Base-by-base conservation (phyloP, 495 filamentous ascomycete species). In the Sporormia fimetaria region DNA sequence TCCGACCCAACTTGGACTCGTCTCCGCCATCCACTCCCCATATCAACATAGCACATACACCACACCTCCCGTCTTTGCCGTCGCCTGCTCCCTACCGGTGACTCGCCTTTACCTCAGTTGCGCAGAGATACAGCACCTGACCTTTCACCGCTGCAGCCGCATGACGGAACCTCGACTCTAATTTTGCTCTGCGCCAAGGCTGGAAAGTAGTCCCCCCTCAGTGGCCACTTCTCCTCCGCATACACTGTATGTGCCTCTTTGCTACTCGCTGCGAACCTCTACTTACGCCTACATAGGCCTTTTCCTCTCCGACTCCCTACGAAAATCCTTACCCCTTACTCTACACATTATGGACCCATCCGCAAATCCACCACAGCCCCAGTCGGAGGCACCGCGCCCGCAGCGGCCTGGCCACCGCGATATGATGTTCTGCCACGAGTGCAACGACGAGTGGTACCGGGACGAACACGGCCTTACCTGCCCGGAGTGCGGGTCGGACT, bases 371-470 rank as follows among this genome's bases (percentile, higher is more conserved):
- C 25, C 25, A 27, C 25, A 27, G 25, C 25, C 10, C 25, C 45
- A 42, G 25, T 24, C 28, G 31, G 33, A 52, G 22, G 22, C 37
- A 21, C 18, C 42, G 9, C 27, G 21, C 11, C 14, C 33, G 40
- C 27, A 11, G n/a, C 34, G 20, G 15, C 23, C 48, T 11, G 36
- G 31, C 33, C 28, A 30, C 18, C 50, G 51, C 33, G 51, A 54
- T 21, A 49, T 85, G 15, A 76, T 94, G 32, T 83, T 69, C 54
- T 98, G 90, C 58, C 84, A 95, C 59, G 51, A 62, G 23, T 96
- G 90, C 66, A 51, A 69, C 25, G 66, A 79, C 31, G 80, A 94
- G 51, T 95, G 83, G 85, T 78, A 74, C 44, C 66, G 71, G 37
- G 73, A 82, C 51, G 69, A 80, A 40, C 64, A 69, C 47, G 73